Conservation (phyloP, 208 protist genomes). For the Trypanosoma scelopori region DNA sequence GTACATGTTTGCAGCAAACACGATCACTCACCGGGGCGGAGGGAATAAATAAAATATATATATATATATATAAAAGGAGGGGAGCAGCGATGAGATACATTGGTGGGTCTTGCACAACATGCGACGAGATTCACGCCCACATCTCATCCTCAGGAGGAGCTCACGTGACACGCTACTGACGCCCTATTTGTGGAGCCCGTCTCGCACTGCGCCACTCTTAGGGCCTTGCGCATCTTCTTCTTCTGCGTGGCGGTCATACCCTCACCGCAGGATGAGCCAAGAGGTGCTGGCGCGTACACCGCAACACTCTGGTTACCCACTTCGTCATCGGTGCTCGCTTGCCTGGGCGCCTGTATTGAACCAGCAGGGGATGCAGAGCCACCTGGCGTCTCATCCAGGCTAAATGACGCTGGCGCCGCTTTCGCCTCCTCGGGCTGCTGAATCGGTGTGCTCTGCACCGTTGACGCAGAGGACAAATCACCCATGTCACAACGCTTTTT, state of each 20-base stretch:
- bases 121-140: too few relatives aligned
- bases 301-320: neutral
- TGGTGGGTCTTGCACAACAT: too few relatives aligned
- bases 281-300: conserved; percentile 7
- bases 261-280: neutral
- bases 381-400: conserved; percentile 1
- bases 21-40: neutral
- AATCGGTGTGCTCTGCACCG: conserved; percentile 41
- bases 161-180: too few relatives aligned
- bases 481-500: conserved; percentile 51
- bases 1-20: too few relatives aligned
- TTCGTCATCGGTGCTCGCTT: neutral
- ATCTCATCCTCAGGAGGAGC: too few relatives aligned
- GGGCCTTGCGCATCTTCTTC: conserved; percentile 24
- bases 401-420: neutral
- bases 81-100: too few relatives aligned
- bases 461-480: conserved; percentile 32
- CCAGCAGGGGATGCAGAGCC: neutral
- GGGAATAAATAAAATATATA: neutral
- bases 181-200: neutral
- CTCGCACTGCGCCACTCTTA: neutral
- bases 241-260: conserved; percentile 16
- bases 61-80: too few relatives aligned
- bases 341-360: neutral
- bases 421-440: neutral